phyloP scores from a whole-genome alignment of 495 filamentous ascomycete species.

The Parachaetomium inaequale region DNA sequence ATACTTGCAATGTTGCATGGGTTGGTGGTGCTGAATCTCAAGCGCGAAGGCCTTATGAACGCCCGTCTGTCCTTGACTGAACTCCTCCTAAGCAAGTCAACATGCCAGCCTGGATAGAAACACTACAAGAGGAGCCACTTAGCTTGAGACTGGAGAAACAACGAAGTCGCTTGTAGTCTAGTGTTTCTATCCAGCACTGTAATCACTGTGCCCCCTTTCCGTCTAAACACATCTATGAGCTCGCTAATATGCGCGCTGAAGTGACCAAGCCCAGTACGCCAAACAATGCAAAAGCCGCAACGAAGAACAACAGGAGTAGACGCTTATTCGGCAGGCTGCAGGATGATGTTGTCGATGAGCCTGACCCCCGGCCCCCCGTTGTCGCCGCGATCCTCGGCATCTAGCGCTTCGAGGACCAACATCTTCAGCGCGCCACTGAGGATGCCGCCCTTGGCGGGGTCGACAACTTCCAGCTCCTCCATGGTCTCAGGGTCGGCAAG shows the following conservation, averaged over 20 bases:
- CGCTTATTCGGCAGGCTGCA: conserved; percentile 43
- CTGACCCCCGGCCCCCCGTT: conserved; percentile 67
- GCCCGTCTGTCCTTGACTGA: too few species aligned
- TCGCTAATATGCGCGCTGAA: neutral
- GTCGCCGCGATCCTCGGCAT: conserved; percentile 70
- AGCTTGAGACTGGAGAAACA: too few species aligned
- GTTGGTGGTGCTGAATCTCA: too few species aligned
- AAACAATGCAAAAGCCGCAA: conserved; percentile 1
- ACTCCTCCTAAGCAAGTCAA: too few species aligned
- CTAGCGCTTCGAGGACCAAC: conserved; percentile 68
- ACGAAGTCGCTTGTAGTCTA: too few species aligned
- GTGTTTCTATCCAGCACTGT: neutral
- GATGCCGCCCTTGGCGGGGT: conserved; percentile 67
- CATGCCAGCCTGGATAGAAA: too few species aligned
- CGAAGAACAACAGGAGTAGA: neutral
- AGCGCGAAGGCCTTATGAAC: too few species aligned
- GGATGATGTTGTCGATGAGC: conserved; percentile 90
- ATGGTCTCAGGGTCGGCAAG: conserved; percentile 78
- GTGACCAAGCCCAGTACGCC: neutral
- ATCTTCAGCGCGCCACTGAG: conserved; percentile 89
- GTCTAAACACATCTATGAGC: neutral
- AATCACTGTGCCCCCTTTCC: neutral
- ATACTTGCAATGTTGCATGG: too few species aligned
- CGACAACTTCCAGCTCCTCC: conserved; percentile 67
- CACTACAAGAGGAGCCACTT: too few species aligned